Evolutionary conservation across 108 stramenopile genomes (phyloP).

Genomic region (Asterionellopsis glacialis): DNA sequence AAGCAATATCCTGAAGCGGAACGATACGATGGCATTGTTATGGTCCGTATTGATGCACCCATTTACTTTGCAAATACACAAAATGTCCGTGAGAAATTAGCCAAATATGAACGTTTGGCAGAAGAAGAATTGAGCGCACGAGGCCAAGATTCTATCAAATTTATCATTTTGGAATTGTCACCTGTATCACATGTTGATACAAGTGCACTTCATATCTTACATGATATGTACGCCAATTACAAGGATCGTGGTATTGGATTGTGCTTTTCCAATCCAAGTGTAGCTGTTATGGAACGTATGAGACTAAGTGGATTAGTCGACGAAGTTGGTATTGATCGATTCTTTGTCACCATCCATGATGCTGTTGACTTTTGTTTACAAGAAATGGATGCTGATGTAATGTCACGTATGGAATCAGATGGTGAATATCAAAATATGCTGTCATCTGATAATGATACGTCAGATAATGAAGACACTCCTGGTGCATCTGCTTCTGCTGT

Average conservation of each 20-base stretch:
- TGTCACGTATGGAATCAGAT: constrained; percentile 1
- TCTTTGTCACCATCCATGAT: constrained; percentile 38
- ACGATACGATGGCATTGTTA: constrained; percentile 43
- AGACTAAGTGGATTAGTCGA: constrained; percentile 18
- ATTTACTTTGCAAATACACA: constrained; percentile 67
- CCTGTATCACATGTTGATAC: constrained; percentile 43
- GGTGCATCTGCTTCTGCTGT: too few species aligned
- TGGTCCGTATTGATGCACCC: constrained; percentile 56
- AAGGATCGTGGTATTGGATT: constrained; percentile 21
- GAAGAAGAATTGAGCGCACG: constrained; percentile 7
- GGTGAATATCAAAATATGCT: neutral
- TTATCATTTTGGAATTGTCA: constrained; percentile 41
- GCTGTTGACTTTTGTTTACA: constrained; percentile 35
- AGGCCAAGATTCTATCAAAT: constrained; percentile 14
- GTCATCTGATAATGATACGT: neutral
- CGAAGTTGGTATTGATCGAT: constrained; percentile 28
- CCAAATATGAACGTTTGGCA: constrained; percentile 21
- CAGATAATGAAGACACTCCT: too few species aligned
- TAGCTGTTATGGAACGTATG: constrained; percentile 29
- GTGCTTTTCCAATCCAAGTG: constrained; percentile 32
- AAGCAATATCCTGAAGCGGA: constrained; percentile 53
- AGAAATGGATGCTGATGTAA: constrained; percentile 15
- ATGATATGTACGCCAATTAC: constrained; percentile 31
- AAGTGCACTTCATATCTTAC: constrained; percentile 39
- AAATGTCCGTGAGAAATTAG: constrained; percentile 35